Base-by-base conservation (phyloP, 2,329 filamentous ascomycete genomes). In the Sclerotinia sclerotiorum region DNA sequence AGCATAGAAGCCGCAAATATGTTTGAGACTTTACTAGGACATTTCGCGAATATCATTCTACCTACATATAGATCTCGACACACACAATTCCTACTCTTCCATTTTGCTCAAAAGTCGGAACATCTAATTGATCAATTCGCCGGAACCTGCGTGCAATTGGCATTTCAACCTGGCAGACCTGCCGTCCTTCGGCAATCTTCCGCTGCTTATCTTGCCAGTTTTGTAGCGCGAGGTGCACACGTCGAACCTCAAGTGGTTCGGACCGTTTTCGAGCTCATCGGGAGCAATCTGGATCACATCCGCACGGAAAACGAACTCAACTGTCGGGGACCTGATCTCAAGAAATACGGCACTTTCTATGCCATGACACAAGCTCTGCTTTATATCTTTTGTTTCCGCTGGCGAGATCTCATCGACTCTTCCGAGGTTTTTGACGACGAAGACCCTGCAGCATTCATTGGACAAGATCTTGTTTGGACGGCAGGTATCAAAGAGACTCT, bases 1-100 rank as follows among this genome's bases (percentile, higher is more conserved):
- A 87, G 88, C 17, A 85, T 89, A 60, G 84, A 88, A 68, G 89
- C 91, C 54, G 87, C 91, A 72, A 87, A 89, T 68, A 87, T 88
- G 62, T 92, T 97, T 73, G 89, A 92, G 65, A 88, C 92, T 67
- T 84, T 99, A 51, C 84, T 98, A 39, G 87, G 89, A 61, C 93
- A 97, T 77, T 99, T 99, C 76, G 87, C 90, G 70, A 91, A 87
- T 77, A 92, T 93, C 75, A 93, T 99, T 69, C 85, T 99, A 42
- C 93, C 94, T 4, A 96, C 93, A 19, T 93, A 95, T 78, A 92
- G 93, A 73, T 97, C 93, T 32, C 89, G 95, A 46, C 94, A 98
- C 78, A 93, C 93, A 0, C 95, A 99, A 76, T 99, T 98, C 75
- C 86, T 99, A 60, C 85, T 98, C 63, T 99, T 99, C 80, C 94